A percentile compares a stretch with the other conserved stretches of the same genome.
Evolutionary conservation across 345 rosid species (phyloP).

Genomic region (Eucalyptus regnans): DNA sequence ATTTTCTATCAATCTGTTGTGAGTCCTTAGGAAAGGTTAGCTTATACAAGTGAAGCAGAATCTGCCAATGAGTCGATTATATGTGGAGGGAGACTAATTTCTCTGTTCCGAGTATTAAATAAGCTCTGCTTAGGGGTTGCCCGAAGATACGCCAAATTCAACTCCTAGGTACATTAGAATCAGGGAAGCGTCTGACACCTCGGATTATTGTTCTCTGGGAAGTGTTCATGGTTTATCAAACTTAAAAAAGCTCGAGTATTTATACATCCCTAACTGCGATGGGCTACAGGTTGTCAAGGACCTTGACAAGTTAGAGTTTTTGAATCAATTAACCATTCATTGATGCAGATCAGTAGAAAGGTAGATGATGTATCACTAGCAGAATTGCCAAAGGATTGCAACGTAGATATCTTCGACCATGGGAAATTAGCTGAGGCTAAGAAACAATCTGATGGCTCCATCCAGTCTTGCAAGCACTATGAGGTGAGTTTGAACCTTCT

Average conservation of each 20-base stretch:
- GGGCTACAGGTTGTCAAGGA: neutral
- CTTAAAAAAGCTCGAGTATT: fast-evolving
- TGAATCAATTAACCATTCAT: neutral
- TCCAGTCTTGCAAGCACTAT: fast-evolving
- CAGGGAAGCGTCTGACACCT: fast-evolving
- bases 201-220: fast-evolving
- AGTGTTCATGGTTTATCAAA: neutral
- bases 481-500: neutral
- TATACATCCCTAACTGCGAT: fast-evolving
- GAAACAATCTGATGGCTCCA: fast-evolving
- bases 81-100: fast-evolving
- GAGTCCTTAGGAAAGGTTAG: neutral
- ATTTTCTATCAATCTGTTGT: fast-evolving
- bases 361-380: neutral
- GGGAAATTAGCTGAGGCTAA: neutral
- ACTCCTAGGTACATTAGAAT: neutral
- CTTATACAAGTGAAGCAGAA: neutral
- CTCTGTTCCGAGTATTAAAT: fast-evolving
- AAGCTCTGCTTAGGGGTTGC: fast-evolving
- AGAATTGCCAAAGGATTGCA: fast-evolving
- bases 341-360: fast-evolving
- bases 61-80: fast-evolving
- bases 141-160: neutral
- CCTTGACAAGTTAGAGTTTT: neutral
- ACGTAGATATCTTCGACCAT: fast-evolving